These are phyloP conservation scores for Ulmus americana DNA, from an alignment of 331 rosid species.

Conservation along the genomic window DNA sequence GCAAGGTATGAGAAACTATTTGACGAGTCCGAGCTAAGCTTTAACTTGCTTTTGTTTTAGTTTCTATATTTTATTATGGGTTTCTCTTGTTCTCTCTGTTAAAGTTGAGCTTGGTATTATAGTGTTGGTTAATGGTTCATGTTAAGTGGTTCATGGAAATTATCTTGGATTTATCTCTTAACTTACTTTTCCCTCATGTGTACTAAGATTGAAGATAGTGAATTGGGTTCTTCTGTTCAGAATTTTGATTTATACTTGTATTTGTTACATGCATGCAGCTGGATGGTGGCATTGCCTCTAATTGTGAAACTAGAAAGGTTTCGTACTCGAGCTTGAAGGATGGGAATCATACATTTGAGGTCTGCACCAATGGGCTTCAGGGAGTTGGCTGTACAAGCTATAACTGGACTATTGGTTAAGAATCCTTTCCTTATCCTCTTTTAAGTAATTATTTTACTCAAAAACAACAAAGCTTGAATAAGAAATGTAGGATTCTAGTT, in stretches of 20 bases:
- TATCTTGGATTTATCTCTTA: not conserved
- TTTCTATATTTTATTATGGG: not conserved
- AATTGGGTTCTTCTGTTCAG: not conserved
- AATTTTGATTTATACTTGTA: too few relatives aligned
- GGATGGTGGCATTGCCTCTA: conserved; percentile 46
- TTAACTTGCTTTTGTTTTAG: not conserved
- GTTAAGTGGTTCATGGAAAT: not conserved
- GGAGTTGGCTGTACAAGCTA: conserved; percentile 55
- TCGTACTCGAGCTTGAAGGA: conserved; percentile 54
- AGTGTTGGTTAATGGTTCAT: not conserved
- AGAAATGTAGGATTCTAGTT: not conserved
- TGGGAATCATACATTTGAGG: conserved; percentile 71
- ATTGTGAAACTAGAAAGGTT: conserved; percentile 44
- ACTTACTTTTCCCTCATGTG: not conserved
- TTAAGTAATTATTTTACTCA: not conserved
- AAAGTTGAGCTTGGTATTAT: not conserved
- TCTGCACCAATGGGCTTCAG: conserved; percentile 48
- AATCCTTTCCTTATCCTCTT: conserved; percentile 28
- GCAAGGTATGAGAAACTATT: conserved; percentile 53
- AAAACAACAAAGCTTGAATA: not conserved
- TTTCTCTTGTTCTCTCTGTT: conserved; percentile 5
- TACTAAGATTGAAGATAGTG: not conserved
- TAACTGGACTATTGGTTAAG: conserved; percentile 78
- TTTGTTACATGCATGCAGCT: conserved; percentile 45
- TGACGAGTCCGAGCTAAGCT: conserved; percentile 8